Base-by-base conservation (phyloP, 306 rosid species). In the Corylus americana region DNA sequence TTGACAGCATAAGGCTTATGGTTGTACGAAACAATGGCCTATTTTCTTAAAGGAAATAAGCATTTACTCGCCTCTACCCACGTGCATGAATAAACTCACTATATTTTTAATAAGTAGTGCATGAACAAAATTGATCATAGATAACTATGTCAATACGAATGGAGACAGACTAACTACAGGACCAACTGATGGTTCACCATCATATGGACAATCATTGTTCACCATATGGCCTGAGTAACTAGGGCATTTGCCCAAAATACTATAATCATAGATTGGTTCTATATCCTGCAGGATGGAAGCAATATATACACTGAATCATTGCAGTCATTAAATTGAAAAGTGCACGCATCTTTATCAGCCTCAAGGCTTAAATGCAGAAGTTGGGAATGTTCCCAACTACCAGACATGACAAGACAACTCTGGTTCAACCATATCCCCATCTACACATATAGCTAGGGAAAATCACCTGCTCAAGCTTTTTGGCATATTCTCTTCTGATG, bases 381-480 rank as follows among this genome's bases (percentile, higher is more conserved):
- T 63, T 75, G 64, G 29, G 48, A 22, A 77, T n/a, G 20, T 0
- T 55, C 64, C 13, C 44, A 78, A 76, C 47, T 39, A 76, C 80
- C 20, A 55, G 25, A 27, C 47, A 74, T 58, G 72, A 76, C 20
- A 70, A 50, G 72, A 67, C 50, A 67, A 44, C 12, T 61, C 20
- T 27, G 22, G 44, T 35, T 11, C 27, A 70, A 67, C 13, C 5
- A 62, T 44, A 44, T 70, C 71, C 88, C 74, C 62, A 79, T 72
- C 71, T 69, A 79, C 53, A 4, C 50, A 58, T 58, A 48, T 37
- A 37, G 79, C 55, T 51, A 73, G 55, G 59, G 55, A 81, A 71
- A 57, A 29, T 80, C 82, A 95, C 98, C 98, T 91, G 92, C 77
- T 91, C 97, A 69, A 92, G 96, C 87, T 90, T 95, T 86, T 86